Evolutionary conservation across 192 early-diverging fungal species (phyloP).

Genomic region (Glomus cerebriforme): DNA sequence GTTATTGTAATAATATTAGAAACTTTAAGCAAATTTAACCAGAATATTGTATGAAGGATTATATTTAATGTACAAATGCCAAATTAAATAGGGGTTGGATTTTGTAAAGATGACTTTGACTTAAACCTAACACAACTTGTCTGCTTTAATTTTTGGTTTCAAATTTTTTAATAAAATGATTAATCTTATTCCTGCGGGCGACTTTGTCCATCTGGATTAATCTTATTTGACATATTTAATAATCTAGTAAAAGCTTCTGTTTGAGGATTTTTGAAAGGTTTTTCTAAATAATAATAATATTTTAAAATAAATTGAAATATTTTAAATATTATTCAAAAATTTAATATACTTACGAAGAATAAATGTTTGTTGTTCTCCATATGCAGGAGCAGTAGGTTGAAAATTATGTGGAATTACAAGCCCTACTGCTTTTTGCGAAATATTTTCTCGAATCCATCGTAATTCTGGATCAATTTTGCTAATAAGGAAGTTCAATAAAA

Average conservation of each 20-base stretch:
- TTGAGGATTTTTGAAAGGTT: conserved; percentile 79
- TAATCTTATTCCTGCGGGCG: too few relatives aligned
- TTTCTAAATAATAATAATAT: conserved; percentile 36
- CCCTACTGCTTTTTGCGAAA: conserved; percentile 54
- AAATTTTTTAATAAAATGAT: too few relatives aligned
- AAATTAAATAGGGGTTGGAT: too few relatives aligned
- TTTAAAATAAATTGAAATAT: conserved; percentile 19
- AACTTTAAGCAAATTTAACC: too few relatives aligned
- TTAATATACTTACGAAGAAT: conserved; percentile 31
- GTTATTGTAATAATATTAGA: too few relatives aligned
- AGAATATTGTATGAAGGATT: too few relatives aligned
- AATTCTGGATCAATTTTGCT: conserved; percentile 63
- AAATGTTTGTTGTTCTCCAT: conserved; percentile 42
- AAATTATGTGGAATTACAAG: conserved; percentile 82
- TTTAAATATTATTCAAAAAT: neutral
- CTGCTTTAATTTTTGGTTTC: too few relatives aligned
- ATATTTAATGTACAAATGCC: too few relatives aligned
- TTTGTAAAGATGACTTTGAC: too few relatives aligned
- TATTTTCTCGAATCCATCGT: conserved; percentile 65
- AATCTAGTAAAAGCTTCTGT: conserved; percentile 74
- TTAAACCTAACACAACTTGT: too few relatives aligned
- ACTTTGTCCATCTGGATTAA: conserved; percentile 59
- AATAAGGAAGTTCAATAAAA: conserved; percentile 18
- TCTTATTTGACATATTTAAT: conserved; percentile 69
- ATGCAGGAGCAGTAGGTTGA: conserved; percentile 62